Evolutionary conservation across 2,329 filamentous ascomycete species (phyloP).

Genomic region (Ceratocystis ficicola): DNA sequence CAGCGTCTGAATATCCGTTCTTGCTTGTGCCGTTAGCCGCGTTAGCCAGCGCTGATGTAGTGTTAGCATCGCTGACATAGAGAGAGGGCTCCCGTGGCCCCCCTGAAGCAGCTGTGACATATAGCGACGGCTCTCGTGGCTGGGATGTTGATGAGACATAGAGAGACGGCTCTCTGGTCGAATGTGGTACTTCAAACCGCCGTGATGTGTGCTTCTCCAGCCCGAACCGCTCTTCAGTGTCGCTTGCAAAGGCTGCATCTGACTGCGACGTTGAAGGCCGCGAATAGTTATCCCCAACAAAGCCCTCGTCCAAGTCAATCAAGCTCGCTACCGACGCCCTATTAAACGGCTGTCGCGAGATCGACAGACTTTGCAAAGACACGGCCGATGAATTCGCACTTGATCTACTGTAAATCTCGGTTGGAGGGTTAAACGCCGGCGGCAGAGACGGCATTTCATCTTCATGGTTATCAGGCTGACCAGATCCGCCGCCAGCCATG

Average conservation of each 20-base stretch:
- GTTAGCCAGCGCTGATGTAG: constrained; percentile 10
- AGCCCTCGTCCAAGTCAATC: constrained; percentile 30
- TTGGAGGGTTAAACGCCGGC: constrained; percentile 8
- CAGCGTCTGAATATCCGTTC: neutral
- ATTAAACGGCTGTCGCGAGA: constrained; percentile 24
- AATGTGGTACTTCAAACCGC: constrained; percentile 16
- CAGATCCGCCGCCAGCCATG: constrained; percentile 16
- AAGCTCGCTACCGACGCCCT: constrained; percentile 30
- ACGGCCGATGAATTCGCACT: constrained; percentile 12
- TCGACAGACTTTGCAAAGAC: constrained; percentile 6
- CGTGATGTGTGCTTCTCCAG: constrained; percentile 22
- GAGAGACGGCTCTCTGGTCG: constrained; percentile 19
- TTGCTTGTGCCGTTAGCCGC: neutral
- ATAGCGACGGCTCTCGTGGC: constrained; percentile 18
- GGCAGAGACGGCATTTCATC: constrained; percentile 11
- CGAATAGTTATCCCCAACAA: constrained; percentile 19
- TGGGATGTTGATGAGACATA: constrained; percentile 14
- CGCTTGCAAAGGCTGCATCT: constrained; percentile 23
- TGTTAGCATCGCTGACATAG: constrained; percentile 17
- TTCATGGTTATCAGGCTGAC: constrained; percentile 14
- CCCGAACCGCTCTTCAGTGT: constrained; percentile 23
- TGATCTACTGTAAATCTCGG: constrained; percentile 20
- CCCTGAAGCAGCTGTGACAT: constrained; percentile 4
- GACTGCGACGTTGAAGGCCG: constrained; percentile 22
- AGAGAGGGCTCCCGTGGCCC: constrained; percentile 17